Base-by-base conservation (phyloP, 1,284 basidiomycete species). In the Irpex sp. region DNA sequence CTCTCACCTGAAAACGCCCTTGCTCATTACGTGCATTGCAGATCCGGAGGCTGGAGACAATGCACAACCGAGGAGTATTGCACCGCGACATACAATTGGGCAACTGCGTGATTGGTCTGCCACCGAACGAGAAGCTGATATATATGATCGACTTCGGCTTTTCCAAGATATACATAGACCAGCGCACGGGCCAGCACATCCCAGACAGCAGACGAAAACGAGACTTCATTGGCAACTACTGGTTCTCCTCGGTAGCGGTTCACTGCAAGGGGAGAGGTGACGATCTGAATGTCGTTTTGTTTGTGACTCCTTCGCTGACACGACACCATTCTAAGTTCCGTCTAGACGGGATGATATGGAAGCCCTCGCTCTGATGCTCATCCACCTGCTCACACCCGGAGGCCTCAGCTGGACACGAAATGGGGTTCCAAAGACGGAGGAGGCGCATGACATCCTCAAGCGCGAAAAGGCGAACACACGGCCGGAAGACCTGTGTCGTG, bases 141-240 rank as follows among this genome's bases (percentile, higher is more conserved):
- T 91, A 91, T 69, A 89, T 92, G 89, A 92, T 92, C 68, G 90
- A 92, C 73, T 92, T 92, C 72, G 89, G 89, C 7, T 92, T 92
- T 72, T 89, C 89, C 15, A 92, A 91, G 70, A 81, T 81, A 54
- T 92, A 89, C 67, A 84, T 91, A 67, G 87, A 92, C 73, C 81
- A 79, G 17, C 65, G 73, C 48, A 89, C 88, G 3, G 78, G 75
- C 40, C 80, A 82, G 26, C 89, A 92, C 68, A 88, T 92, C 62
- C 82, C 85, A 17, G 86, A 91, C 64, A 86, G 84, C 68, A 86
- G 82, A 65, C 73, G 71, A 8, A 86, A 86, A 70, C 83, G 88
- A 49, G 86, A 90, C 70, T 92, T 92, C 68, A 85, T 92, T 58
- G 89, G 89, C 34, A 92, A 92, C 70, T 92, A 91, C 71, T 92